phyloP scores from a whole-genome alignment of 345 rosid species.

The Psidium guajava region DNA sequence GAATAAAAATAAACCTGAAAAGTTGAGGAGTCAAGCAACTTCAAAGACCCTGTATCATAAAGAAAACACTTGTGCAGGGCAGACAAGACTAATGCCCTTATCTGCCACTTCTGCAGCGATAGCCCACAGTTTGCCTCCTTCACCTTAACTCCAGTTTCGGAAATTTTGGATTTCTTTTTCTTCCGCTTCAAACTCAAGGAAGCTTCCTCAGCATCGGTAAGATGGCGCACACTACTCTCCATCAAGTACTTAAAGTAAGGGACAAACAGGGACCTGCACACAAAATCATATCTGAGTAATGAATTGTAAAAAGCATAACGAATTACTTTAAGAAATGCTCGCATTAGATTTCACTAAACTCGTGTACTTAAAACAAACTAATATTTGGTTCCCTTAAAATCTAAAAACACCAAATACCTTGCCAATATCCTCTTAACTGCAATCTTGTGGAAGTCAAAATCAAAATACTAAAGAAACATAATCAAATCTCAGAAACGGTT shows the following conservation, averaged over 20 bases:
- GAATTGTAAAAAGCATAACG: neutral
- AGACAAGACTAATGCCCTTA: conserved; percentile 63
- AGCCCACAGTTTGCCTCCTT: conserved; percentile 6
- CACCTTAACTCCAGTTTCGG: conserved; percentile 20
- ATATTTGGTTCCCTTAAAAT: neutral
- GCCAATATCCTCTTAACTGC: neutral
- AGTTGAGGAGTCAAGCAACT: conserved; percentile 73
- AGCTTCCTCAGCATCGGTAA: conserved; percentile 27
- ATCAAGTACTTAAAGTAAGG: conserved; percentile 80
- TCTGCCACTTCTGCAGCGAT: conserved; percentile 62
- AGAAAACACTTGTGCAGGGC: conserved; percentile 76
- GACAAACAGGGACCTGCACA: conserved; percentile 72
- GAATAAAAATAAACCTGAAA: conserved; percentile 46
- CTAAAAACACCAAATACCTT: neutral
- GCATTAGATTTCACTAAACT: neutral
- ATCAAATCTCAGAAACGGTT: neutral
- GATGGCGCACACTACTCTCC: conserved; percentile 53
- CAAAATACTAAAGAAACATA: neutral
- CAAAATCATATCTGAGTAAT: neutral
- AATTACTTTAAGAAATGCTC: neutral
- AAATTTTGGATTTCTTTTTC: conserved; percentile 73
- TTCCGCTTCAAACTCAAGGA: conserved; percentile 33
- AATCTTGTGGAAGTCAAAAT: neutral
- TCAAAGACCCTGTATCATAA: conserved; percentile 62
- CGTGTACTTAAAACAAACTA: neutral